Evolutionary conservation across 768 basidiomycete species (phyloP).

Genomic region (Lyophyllum semitale): DNA sequence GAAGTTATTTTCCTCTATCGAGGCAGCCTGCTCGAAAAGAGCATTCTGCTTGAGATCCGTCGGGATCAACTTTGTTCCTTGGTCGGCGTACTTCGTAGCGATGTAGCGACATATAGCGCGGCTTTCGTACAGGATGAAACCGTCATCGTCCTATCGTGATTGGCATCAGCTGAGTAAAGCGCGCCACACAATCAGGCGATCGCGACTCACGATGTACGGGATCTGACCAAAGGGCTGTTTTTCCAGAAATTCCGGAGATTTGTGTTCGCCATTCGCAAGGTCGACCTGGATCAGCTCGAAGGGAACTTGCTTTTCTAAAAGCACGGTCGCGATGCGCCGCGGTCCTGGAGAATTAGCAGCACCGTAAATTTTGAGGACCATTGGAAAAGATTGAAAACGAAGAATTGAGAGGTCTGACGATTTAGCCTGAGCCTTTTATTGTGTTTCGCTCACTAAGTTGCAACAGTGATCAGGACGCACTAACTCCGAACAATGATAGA

Average conservation of each 20-base stretch:
- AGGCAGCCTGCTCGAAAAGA: slow-evolving; percentile 53
- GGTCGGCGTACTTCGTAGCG: slow-evolving; percentile 40
- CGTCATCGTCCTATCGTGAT: slow-evolving; percentile 21
- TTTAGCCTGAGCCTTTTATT: no score
- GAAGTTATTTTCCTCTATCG: slow-evolving; percentile 56
- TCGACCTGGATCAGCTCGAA: slow-evolving; percentile 29
- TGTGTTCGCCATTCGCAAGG: slow-evolving; percentile 37
- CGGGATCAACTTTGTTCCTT: slow-evolving; percentile 46
- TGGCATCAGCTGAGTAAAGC: background rate
- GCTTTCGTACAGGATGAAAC: slow-evolving; percentile 32
- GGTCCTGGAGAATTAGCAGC: slow-evolving; percentile 40
- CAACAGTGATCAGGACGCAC: no score
- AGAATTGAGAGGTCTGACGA: background rate
- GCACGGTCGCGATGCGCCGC: slow-evolving; percentile 43
- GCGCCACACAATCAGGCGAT: background rate
- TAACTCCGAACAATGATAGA: no score
- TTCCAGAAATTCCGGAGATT: slow-evolving; percentile 31
- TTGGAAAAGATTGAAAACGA: slow-evolving; percentile 5
- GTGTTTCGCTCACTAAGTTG: no score
- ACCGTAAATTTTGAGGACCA: slow-evolving; percentile 39
- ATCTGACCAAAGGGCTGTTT: slow-evolving; percentile 59
- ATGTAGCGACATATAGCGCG: slow-evolving; percentile 57
- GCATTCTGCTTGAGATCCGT: slow-evolving; percentile 36
- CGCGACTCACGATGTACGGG: slow-evolving; percentile 45
- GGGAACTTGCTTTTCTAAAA: slow-evolving; percentile 48